These are phyloP conservation scores for Rhizopogon vesiculosus DNA, from an alignment of 768 basidiomycete genomes.

Conservation along the genomic window DNA sequence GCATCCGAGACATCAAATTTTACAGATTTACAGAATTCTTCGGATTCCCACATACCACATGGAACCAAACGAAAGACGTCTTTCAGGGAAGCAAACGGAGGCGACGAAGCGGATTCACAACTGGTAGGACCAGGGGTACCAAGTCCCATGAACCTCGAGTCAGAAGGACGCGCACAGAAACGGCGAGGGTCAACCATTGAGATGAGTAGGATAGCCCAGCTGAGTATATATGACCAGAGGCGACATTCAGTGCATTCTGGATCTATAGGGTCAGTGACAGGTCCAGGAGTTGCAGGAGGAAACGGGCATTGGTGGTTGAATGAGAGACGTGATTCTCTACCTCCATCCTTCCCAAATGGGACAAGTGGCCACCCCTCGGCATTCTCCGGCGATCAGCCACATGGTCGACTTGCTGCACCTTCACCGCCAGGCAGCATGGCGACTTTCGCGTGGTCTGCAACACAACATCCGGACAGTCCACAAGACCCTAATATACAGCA, in stretches of 20 bases:
- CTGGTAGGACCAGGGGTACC: slow-evolving; percentile 66
- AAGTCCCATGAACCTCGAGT: slow-evolving; percentile 52
- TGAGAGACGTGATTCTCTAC: slow-evolving; percentile 72
- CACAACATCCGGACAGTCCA: slow-evolving; percentile 41
- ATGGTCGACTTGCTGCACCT: slow-evolving; percentile 52
- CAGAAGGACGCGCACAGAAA: slow-evolving; percentile 70
- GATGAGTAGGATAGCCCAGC: slow-evolving; percentile 67
- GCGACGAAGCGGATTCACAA: slow-evolving; percentile 63
- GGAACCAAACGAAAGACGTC: slow-evolving; percentile 82
- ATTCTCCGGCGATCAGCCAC: slow-evolving; percentile 60
- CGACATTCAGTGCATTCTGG: slow-evolving; percentile 74
- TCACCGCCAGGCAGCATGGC: slow-evolving; percentile 58
- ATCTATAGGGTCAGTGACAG: slow-evolving; percentile 21
- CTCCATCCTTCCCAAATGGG: slow-evolving; percentile 63
- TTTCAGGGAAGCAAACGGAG: slow-evolving; percentile 50
- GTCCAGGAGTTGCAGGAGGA: slow-evolving; percentile 20
- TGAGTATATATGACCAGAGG: slow-evolving; percentile 69
- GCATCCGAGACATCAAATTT: background rate
- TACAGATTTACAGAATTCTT: slow-evolving; percentile 22
- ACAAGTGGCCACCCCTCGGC: slow-evolving; percentile 44
- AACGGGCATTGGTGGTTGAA: slow-evolving; percentile 51
- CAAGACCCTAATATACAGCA: slow-evolving; percentile 38
- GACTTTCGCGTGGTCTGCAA: slow-evolving; percentile 70
- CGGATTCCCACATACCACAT: slow-evolving; percentile 41
- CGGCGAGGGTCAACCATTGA: slow-evolving; percentile 83